Evolutionary conservation across 148 eudicot species (phyloP), one percentile per base, ranked within the genome.

Genomic region (Camellia lanceoleosa): DNA sequence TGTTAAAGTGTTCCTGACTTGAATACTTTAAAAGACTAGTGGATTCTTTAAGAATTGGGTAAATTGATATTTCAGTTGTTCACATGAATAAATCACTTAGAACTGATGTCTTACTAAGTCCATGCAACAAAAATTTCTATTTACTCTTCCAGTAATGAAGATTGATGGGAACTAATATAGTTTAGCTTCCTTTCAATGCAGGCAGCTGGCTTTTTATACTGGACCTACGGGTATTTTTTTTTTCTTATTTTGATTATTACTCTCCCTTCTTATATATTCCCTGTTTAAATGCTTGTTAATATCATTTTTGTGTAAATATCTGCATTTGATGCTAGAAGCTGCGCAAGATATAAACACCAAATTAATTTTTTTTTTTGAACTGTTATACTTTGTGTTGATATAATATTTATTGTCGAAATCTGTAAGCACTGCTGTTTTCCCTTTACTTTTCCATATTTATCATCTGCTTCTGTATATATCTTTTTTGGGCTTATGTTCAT

Each of bases 151-250:
- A 6, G 23, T 56, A 58, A 54, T 54, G 64, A 41, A 43, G 67
- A 43, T 75, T 68, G 78, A 42, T 4, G 47, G 30, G 70, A 46
- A 42, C 56, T 76, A 63, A 76, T n/a, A 67, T 14, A 76, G 12
- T 52, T n/a, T 68, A 55, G 61, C 67, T 51, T 73, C 58, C 19
- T 67, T 59, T 61, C 20, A 38, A 23, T 82, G 81, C 72, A 87
- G 89, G 89, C 89, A 87, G 78, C 80, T 87, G 43, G 85, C 85
- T 67, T 82, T 82, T 78, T 84, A 52, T 80, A 87, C 89, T 7
- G 87, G 87, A 55, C 81, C 86, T 8, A 84, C 87, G 80, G 87
- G 89, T 84, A 62, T 54, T 51, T 30, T 52, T 0, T 41, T 69
- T 49, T 44, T 52, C 14, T 71, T 8, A 52, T 49, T 71, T 51